phyloP scores from a whole-genome alignment of 1,139 yeast genomes.

The Protomyces inundatus region DNA sequence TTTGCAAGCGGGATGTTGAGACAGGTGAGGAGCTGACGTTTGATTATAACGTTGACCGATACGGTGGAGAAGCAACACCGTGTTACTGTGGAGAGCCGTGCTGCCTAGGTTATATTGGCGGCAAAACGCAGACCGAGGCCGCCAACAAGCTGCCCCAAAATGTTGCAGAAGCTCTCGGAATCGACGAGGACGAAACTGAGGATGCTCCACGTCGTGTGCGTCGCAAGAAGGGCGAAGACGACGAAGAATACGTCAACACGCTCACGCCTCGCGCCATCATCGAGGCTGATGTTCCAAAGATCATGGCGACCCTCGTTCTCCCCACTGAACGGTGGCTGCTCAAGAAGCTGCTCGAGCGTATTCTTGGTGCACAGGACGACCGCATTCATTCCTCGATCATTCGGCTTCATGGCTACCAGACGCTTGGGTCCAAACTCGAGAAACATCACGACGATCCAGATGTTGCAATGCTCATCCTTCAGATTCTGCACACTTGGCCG shows the following conservation, averaged over 20 bases:
- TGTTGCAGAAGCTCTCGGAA: constrained; percentile 80
- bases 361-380: constrained; percentile 53
- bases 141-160: constrained; percentile 81
- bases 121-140: constrained; percentile 75
- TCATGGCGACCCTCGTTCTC: constrained; percentile 77
- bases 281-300: constrained; percentile 56
- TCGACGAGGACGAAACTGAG: constrained; percentile 47
- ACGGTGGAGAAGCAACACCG: constrained; percentile 90
- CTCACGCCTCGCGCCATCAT: constrained; percentile 53
- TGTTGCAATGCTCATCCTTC: constrained; percentile 45
- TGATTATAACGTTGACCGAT: constrained; percentile 93
- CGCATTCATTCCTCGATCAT: constrained; percentile 58
- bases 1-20: constrained; percentile 68
- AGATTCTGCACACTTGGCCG: constrained; percentile 69
- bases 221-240: constrained; percentile 45
- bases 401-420: constrained; percentile 80
- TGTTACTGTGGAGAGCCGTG: constrained; percentile 92
- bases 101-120: constrained; percentile 91
- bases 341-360: constrained; percentile 60
- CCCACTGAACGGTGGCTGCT: constrained; percentile 65
- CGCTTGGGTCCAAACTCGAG: constrained; percentile 59
- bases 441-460: constrained; percentile 42
- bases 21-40: constrained; percentile 89
- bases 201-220: constrained; percentile 43
- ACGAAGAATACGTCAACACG: constrained; percentile 56